Evolutionary conservation across 306 rosid genomes (phyloP).

Genomic region (Pyrus communis): DNA sequence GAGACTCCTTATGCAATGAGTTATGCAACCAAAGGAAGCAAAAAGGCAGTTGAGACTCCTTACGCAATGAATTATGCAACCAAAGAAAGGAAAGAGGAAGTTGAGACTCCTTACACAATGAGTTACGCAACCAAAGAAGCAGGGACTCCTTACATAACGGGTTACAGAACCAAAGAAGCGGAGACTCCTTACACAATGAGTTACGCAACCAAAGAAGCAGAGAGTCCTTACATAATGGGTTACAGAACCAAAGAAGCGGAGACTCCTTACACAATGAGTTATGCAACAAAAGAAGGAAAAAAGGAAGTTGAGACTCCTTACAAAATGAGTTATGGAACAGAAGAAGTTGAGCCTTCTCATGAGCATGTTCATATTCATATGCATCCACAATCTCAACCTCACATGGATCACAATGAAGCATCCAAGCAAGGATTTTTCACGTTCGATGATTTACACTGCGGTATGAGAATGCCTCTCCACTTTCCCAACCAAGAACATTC

Average conservation of each 20-base stretch:
- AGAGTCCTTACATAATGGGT: no score
- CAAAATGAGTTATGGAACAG: neutral
- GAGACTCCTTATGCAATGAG: neutral
- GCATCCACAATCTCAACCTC: constrained; percentile 1
- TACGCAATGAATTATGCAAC: neutral
- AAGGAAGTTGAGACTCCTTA: neutral
- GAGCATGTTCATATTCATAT: constrained; percentile 9
- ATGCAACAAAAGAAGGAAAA: neutral
- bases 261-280: neutral
- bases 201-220: neutral
- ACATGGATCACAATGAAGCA: constrained; percentile 35
- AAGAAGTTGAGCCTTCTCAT: neutral
- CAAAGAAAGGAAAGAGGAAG: no score
- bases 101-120: no score
- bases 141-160: neutral
- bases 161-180: neutral
- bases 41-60: neutral
- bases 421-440: constrained; percentile 44
- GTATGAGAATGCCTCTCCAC: constrained; percentile 43
- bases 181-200: neutral
- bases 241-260: neutral
- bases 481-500: constrained; percentile 34
- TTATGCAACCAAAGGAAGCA: neutral
- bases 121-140: neutral
- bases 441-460: constrained; percentile 31